A percentile compares a stretch with the other conserved stretches of the same genome.
Conservation (phyloP, 306 rosid genomes). For the Styphnolobium japonicum region DNA sequence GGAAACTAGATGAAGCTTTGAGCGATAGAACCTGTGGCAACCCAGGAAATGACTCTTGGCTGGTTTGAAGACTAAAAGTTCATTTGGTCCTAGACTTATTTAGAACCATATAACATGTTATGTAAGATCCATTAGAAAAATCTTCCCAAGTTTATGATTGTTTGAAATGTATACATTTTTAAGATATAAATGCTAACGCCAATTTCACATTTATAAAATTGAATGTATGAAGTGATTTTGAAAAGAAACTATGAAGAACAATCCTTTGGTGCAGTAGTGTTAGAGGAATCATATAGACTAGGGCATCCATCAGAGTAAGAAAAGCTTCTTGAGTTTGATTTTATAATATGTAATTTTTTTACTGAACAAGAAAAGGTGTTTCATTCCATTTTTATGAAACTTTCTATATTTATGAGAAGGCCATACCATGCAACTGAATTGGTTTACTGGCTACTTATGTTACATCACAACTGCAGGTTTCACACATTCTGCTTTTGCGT, state of each 20-base stretch:
- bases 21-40: background rate
- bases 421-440: background rate
- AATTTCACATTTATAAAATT: background rate
- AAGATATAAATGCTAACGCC: background rate
- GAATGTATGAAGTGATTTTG: background rate
- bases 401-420: background rate
- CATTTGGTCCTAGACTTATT: background rate
- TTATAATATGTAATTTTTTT: background rate
- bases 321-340: background rate
- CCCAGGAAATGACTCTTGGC: background rate
- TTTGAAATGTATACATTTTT: background rate
- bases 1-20: background rate
- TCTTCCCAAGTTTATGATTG: background rate
- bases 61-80: background rate
- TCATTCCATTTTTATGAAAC: constrained; percentile 12
- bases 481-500: constrained; percentile 87
- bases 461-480: constrained; percentile 54
- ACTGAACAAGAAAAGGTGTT: background rate
- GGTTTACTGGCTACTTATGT: background rate
- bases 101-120: background rate
- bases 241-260: background rate
- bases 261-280: background rate
- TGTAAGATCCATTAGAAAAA: background rate
- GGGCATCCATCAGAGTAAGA: background rate
- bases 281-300: background rate